phyloP scores from a whole-genome alignment of 2,329 filamentous ascomycete species.

The Xylariaceae sp. region DNA sequence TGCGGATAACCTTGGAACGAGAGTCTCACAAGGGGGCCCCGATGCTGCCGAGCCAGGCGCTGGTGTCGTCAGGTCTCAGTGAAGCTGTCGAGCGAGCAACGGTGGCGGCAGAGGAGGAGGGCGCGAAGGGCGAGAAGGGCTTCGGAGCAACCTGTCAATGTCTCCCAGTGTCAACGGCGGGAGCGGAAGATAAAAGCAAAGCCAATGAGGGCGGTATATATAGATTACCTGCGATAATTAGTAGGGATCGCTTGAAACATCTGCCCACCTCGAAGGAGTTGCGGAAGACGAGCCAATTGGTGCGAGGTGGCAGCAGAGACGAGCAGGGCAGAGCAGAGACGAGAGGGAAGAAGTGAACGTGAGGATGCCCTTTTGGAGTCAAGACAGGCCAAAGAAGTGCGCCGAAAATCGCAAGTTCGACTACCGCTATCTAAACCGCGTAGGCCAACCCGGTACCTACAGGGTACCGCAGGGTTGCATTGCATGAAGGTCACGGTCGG shows the following conservation, averaged over 20 bases:
- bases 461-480: background rate
- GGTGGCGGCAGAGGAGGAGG: background rate
- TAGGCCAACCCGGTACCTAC: background rate
- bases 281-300: constrained; percentile 21
- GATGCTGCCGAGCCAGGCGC: constrained; percentile 2
- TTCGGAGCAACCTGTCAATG: constrained; percentile 12
- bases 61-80: constrained; percentile 6
- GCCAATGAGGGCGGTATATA: constrained; percentile 16
- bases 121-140: constrained; percentile 7
- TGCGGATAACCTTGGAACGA: constrained; percentile 4
- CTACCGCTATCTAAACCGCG: background rate
- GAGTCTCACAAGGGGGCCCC: background rate
- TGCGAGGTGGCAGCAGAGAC: constrained; percentile 11
- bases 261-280: constrained; percentile 21
- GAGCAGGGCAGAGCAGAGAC: no score
- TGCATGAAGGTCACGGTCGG: background rate
- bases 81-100: constrained; percentile 10
- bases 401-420: constrained; percentile 18
- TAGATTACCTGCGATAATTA: constrained; percentile 25
- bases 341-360: constrained; percentile 1
- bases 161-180: constrained; percentile 9
- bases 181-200: constrained; percentile 15
- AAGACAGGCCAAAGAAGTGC: constrained; percentile 18
- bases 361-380: constrained; percentile 6
- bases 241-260: constrained; percentile 16